Conservation (phyloP, 2,329 filamentous ascomycete genomes). For the Epichloe brachyelytri region DNA sequence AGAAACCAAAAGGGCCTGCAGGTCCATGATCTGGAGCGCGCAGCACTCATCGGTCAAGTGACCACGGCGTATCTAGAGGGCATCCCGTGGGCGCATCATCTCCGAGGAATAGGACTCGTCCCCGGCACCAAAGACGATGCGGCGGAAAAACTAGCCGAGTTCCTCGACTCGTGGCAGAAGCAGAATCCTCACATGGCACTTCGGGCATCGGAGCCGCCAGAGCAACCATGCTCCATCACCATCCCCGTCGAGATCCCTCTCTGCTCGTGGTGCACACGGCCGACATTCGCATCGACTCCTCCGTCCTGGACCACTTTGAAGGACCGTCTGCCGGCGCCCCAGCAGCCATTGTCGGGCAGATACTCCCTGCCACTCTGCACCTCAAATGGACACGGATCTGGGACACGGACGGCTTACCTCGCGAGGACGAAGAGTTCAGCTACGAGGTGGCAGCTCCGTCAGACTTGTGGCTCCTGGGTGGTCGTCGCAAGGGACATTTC, state of each 20-base stretch:
- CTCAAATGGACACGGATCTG: slow-evolving; percentile 51
- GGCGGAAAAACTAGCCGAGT: slow-evolving; percentile 12
- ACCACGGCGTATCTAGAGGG: slow-evolving; percentile 33
- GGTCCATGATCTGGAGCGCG: slow-evolving; percentile 41
- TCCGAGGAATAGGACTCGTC: slow-evolving; percentile 35
- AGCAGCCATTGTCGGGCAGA: slow-evolving; percentile 47
- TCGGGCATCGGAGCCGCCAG: slow-evolving; percentile 7
- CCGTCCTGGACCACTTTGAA: slow-evolving; percentile 17
- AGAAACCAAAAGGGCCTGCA: slow-evolving; percentile 32
- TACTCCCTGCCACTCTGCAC: slow-evolving; percentile 48
- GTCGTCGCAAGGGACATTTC: slow-evolving; percentile 68
- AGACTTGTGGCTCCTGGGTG: slow-evolving; percentile 77
- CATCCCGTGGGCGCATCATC: slow-evolving; percentile 34
- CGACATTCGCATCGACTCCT: slow-evolving; percentile 43
- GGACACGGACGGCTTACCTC: slow-evolving; percentile 33
- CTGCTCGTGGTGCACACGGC: slow-evolving; percentile 74
- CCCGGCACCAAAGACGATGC: slow-evolving; percentile 22
- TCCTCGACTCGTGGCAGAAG: slow-evolving; percentile 22
- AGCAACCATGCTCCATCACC: slow-evolving; percentile 50
- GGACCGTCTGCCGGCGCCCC: slow-evolving; percentile 22
- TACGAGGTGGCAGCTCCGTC: slow-evolving; percentile 67
- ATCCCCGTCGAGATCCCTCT: slow-evolving; percentile 81
- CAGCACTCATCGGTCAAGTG: slow-evolving; percentile 38
- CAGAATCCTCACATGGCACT: slow-evolving; percentile 16
- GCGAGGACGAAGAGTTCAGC: slow-evolving; percentile 55